Percentiles rank a stretch among this genome's conserved stretches.
Evolutionary conservation across 2,329 filamentous ascomycete species (phyloP).

Genomic region (Phyllosticta citriasiana): DNA sequence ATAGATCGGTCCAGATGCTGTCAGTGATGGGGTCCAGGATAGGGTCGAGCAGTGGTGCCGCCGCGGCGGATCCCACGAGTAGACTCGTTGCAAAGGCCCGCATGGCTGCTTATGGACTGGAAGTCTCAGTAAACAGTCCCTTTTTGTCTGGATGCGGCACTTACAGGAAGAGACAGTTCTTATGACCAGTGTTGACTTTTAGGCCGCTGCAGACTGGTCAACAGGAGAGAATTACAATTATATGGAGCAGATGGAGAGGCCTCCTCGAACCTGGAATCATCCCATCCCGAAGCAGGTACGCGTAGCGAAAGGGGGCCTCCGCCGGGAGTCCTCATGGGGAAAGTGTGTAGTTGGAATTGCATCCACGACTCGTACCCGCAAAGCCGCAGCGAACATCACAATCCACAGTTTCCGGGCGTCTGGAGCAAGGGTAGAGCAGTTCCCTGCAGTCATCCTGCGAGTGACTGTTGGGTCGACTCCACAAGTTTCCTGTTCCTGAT

Average conservation of each 20-base stretch:
- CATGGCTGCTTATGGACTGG: neutral
- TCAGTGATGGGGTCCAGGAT: neutral
- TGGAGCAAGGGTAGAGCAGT: neutral
- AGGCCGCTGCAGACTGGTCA: neutral
- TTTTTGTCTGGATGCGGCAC: neutral
- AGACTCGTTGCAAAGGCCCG: neutral
- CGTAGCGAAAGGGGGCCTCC: neutral
- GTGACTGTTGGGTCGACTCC: neutral
- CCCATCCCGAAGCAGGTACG: neutral
- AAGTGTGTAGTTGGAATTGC: neutral
- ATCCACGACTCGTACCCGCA: neutral
- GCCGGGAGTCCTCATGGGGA: neutral
- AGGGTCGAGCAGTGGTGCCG: neutral
- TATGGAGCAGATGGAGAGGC: neutral
- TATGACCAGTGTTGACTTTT: neutral
- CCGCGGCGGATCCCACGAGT: neutral
- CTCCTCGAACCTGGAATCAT: neutral
- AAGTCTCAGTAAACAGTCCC: neutral
- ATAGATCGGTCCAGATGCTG: neutral
- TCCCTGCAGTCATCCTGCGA: neutral
- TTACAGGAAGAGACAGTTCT: neutral
- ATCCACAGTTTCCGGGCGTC: neutral
- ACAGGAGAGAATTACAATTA: neutral
- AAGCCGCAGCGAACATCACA: neutral
- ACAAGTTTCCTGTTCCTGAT: neutral